Base-by-base conservation (phyloP, 2,329 filamentous ascomycete genomes). In the Fusarium compactum region DNA sequence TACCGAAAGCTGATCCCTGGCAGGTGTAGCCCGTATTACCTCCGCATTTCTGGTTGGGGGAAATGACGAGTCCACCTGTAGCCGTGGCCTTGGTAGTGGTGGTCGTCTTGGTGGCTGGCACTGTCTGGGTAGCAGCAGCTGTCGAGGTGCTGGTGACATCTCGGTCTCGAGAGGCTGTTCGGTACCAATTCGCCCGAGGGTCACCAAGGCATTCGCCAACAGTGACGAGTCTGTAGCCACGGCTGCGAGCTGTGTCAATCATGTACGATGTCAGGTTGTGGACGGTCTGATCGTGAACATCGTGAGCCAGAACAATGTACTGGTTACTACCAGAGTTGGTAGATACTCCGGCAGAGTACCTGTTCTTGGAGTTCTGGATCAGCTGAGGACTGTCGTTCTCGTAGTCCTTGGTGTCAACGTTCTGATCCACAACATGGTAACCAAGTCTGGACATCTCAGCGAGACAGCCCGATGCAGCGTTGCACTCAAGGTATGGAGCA, bases 381-480 rank as follows among this genome's bases (percentile, higher is more conserved):
- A 83, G 81, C 44, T 83, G 77, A 3, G 86, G 81, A 11, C 79
- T 79, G 60, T 84, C 81, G 70, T 88, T 84, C 71, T 86, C 80
- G 74, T 87, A 90, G 77, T 90, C 88, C 67, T 89, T 85, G 18
- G 88, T 90, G 74, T 90, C 88, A 15, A 90, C 77, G 72, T 89
- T 85, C 70, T 85, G 86, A 72, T 85, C 86, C 62, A 85, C 81
- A 67, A 88, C 77, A 73, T 89, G 86, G 77, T 89, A 90, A 43
- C 84, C 85, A 29, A 88, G 75, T 25, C 70, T 69, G 5, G 68
- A 74, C 70, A 84, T 70, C 30, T 79, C 73, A 6, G 70, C 67
- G 44, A 79, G 73, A 65, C 83, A 84, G 22, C 80, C 83, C n/a
- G 81, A 82, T 9, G 60, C 74, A 11, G 65, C 62, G 48, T 76